These are phyloP conservation scores for Trichoderma sp. DNA, from an alignment of 2,329 filamentous ascomycete species.

Conservation along the genomic window DNA sequence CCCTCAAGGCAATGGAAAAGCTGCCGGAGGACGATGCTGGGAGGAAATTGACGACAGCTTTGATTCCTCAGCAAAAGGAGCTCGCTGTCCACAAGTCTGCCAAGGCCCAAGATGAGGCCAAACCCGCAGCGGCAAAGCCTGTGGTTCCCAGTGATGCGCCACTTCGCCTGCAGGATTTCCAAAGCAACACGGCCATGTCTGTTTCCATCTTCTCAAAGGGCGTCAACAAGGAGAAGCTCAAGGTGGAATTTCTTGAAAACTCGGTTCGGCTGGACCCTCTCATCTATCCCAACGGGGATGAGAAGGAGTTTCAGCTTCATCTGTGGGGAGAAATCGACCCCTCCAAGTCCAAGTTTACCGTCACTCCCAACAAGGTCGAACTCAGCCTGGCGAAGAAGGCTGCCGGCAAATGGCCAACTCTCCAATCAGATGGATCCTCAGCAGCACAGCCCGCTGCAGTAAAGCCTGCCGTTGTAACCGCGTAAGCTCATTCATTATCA, in stretches of 20 bases:
- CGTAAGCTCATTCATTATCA: slow-evolving; percentile 28
- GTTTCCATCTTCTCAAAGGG: slow-evolving; percentile 49
- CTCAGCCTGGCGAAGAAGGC: slow-evolving; percentile 68
- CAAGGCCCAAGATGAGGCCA: background rate
- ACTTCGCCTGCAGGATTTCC: slow-evolving; percentile 40
- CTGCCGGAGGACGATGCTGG: slow-evolving; percentile 48
- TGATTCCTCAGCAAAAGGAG: slow-evolving; percentile 38
- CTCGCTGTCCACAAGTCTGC: slow-evolving; percentile 30
- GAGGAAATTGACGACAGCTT: slow-evolving; percentile 47
- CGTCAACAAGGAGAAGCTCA: slow-evolving; percentile 44
- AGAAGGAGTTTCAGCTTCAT: slow-evolving; percentile 63
- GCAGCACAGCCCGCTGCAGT: background rate
- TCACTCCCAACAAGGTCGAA: slow-evolving; percentile 80
- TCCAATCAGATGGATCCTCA: slow-evolving; percentile 26
- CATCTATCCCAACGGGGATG: slow-evolving; percentile 51
- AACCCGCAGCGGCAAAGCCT: slow-evolving; percentile 25
- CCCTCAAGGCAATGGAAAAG: slow-evolving; percentile 48
- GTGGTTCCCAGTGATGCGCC: slow-evolving; percentile 31
- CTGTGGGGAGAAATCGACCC: slow-evolving; percentile 68
- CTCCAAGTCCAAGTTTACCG: slow-evolving; percentile 58
- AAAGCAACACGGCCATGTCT: slow-evolving; percentile 39
- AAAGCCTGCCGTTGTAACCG: slow-evolving; percentile 23
- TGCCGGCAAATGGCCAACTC: slow-evolving; percentile 66
- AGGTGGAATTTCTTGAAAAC: slow-evolving; percentile 39
- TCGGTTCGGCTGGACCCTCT: slow-evolving; percentile 36